Evolutionary conservation across 164 flowering plant species (phyloP).

Genomic region (Piper betle): DNA sequence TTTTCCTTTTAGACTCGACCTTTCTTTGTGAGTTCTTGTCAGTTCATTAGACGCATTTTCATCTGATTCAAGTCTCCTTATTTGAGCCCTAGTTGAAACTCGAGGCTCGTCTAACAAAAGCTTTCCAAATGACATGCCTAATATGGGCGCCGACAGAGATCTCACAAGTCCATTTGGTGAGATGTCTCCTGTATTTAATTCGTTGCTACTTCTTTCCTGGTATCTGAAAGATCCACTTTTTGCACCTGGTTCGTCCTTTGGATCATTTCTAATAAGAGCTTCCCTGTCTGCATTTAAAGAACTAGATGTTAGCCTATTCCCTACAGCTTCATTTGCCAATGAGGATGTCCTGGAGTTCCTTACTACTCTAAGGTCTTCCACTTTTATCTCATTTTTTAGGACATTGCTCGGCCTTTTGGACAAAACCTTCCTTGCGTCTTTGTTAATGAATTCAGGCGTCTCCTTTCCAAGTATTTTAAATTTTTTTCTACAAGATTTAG

Average conservation of each 20-base stretch:
- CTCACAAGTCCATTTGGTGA: constrained; percentile 78
- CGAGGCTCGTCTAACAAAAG: constrained; percentile 88
- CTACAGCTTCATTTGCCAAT: constrained; percentile 16
- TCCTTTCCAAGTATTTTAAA: constrained; percentile 28
- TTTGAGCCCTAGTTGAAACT: constrained; percentile 65
- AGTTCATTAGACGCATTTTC: constrained; percentile 28
- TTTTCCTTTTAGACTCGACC: constrained; percentile 54
- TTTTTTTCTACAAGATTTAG: constrained; percentile 62
- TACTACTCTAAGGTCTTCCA: constrained; percentile 1
- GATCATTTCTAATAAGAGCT: constrained; percentile 17
- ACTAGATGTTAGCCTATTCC: constrained; percentile 18
- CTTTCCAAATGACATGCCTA: constrained; percentile 86
- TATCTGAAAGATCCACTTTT: constrained; percentile 60
- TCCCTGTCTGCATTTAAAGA: constrained; percentile 12
- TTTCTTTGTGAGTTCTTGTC: constrained; percentile 49
- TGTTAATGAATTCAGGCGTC: constrained; percentile 56
- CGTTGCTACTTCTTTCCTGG: constrained; percentile 22
- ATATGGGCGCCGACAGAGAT: constrained; percentile 87
- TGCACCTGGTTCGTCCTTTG: constrained; percentile 27
- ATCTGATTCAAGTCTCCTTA: constrained; percentile 71
- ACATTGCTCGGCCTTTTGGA: constrained; percentile 67
- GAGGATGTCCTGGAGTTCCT: constrained; percentile 23
- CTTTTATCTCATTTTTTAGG: constrained; percentile 29
- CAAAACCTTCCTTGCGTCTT: constrained; percentile 56
- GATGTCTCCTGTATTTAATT: constrained; percentile 18